phyloP scores from a whole-genome alignment of 306 rosid genomes.

The Sicyos edulis region DNA sequence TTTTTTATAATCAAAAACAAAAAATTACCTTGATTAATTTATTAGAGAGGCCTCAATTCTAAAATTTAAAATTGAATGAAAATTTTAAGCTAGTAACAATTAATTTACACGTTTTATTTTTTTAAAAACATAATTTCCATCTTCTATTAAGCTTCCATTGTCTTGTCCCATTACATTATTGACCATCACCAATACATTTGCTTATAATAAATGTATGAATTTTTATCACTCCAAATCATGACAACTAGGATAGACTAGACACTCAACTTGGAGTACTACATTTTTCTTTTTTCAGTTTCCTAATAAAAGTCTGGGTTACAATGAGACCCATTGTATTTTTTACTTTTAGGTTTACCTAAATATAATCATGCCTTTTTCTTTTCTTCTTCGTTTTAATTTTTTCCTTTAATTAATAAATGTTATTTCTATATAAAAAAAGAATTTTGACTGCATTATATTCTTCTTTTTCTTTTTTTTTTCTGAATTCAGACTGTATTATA shows the following conservation, averaged over 20 bases:
- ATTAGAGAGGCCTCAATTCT: too few relatives aligned
- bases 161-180: constrained; percentile 11
- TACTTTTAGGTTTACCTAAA: background rate
- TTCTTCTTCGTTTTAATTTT: background rate
- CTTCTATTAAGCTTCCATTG: background rate
- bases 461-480: too few relatives aligned
- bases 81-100: background rate
- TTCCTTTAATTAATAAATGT: background rate
- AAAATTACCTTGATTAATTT: too few relatives aligned
- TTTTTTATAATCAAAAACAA: too few relatives aligned
- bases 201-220: constrained; percentile 4
- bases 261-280: background rate
- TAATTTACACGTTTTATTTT: background rate
- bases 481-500: background rate
- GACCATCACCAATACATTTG: background rate
- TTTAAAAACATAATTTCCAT: background rate
- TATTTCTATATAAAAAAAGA: background rate
- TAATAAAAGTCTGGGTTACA: background rate
- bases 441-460: background rate
- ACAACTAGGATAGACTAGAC: constrained; percentile 11
- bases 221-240: constrained; percentile 3
- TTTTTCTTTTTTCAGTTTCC: too few relatives aligned
- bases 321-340: background rate
- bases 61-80: background rate
- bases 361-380: background rate